phyloP scores from a whole-genome alignment of 257 asterid genomes.

The Galeopsis tetrahit region DNA sequence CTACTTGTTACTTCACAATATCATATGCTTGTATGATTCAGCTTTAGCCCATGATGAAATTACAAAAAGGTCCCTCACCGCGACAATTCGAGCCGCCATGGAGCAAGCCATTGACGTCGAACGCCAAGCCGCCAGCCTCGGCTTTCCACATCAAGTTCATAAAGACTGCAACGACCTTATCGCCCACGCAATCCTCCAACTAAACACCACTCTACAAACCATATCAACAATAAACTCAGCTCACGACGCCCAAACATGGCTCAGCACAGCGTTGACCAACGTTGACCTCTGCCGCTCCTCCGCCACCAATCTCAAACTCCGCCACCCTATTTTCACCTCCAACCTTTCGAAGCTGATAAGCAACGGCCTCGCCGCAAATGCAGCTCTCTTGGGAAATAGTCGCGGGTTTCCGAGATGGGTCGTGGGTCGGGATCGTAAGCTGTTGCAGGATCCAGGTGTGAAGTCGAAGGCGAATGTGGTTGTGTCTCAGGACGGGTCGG shows the following conservation, averaged over 20 bases:
- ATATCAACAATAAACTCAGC: constrained; percentile 21
- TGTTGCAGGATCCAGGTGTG: constrained; percentile 45
- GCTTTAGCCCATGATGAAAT: constrained; percentile 13
- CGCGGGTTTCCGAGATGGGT: constrained; percentile 58
- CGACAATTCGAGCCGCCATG: constrained; percentile 56
- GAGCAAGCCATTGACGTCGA: constrained; percentile 51
- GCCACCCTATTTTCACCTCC: constrained; percentile 43
- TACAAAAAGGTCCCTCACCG: constrained; percentile 40
- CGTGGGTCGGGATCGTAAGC: constrained; percentile 39
- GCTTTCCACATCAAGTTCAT: constrained; percentile 28
- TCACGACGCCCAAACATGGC: constrained; percentile 78
- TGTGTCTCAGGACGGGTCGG: constrained; percentile 72
- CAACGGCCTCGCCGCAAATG: constrained; percentile 62
- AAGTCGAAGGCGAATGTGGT: constrained; percentile 49
- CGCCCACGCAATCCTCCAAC: constrained; percentile 52
- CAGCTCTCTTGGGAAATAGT: constrained; percentile 35
- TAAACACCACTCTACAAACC: constrained; percentile 46
- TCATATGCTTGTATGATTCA: not conserved
- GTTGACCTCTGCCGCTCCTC: constrained; percentile 58
- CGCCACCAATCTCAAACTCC: constrained; percentile 44
- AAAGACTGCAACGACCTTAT: constrained; percentile 61
- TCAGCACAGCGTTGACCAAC: constrained; percentile 70
- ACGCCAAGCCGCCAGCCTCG: constrained; percentile 36
- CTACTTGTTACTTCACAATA: constrained; percentile 24
- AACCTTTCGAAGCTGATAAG: constrained; percentile 63